These are phyloP conservation scores for Uncinocarpus reesii DNA, from an alignment of 2,329 filamentous ascomycete species.

Conservation along the genomic window DNA sequence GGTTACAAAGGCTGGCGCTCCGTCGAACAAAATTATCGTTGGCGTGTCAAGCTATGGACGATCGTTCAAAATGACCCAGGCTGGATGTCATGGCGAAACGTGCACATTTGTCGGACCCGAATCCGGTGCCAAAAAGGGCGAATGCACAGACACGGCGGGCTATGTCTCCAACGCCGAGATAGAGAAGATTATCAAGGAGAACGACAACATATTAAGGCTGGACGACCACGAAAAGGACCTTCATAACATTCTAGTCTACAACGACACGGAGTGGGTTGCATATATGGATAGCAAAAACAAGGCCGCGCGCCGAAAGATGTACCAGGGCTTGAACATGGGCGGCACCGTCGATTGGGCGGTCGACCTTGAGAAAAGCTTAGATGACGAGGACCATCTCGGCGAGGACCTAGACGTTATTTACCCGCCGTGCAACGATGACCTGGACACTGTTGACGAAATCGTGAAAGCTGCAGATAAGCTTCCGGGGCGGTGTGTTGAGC, in stretches of 20 bases:
- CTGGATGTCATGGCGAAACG: slow-evolving; percentile 23
- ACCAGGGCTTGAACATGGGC: slow-evolving; percentile 21
- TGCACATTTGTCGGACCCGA: slow-evolving; percentile 29
- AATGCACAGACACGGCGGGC: slow-evolving; percentile 32
- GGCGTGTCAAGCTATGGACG: slow-evolving; percentile 32
- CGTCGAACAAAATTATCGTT: slow-evolving; percentile 25
- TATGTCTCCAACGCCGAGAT: slow-evolving; percentile 37
- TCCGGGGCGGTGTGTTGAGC: too few relatives aligned
- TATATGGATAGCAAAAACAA: slow-evolving; percentile 27
- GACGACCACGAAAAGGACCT: neutral
- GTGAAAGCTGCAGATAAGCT: too few relatives aligned
- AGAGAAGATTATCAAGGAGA: slow-evolving; percentile 22
- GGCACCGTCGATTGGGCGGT: slow-evolving; percentile 29
- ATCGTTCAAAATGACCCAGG: slow-evolving; percentile 27
- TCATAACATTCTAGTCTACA: slow-evolving; percentile 24
- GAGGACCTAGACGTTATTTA: too few relatives aligned
- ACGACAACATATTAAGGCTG: slow-evolving; percentile 7
- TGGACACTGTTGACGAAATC: too few relatives aligned
- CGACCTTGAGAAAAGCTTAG: slow-evolving; percentile 23
- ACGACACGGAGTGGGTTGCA: slow-evolving; percentile 27
- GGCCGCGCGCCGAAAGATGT: slow-evolving; percentile 17
- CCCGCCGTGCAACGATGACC: too few relatives aligned
- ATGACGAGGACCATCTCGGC: too few relatives aligned
- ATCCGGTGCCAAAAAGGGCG: slow-evolving; percentile 26
- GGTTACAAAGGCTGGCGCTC: slow-evolving; percentile 31